Evolutionary conservation across 1,284 basidiomycete species (phyloP).

Genomic region (Violaceomyces palustris): DNA sequence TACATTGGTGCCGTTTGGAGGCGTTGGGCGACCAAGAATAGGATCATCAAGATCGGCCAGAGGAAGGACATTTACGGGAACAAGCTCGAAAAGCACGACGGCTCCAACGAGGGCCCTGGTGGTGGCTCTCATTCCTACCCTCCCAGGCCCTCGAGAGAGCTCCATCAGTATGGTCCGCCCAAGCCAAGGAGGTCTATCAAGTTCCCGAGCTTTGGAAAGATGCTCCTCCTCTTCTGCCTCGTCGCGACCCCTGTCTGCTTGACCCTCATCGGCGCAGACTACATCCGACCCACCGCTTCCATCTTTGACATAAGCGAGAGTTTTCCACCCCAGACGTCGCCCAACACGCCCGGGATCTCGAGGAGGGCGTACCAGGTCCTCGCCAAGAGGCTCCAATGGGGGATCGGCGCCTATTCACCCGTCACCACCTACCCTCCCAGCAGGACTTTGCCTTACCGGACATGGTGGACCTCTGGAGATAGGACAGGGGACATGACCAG

Average conservation of each 20-base stretch:
- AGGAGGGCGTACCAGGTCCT: conserved; percentile 7
- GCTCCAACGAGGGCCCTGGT: conserved; percentile 8
- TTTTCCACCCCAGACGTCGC: conserved; percentile 20
- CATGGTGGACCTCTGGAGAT: conserved; percentile 71
- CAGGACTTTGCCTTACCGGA: conserved; percentile 65
- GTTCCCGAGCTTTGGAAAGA: conserved; percentile 35
- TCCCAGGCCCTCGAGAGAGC: not conserved
- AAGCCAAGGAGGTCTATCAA: conserved; percentile 24
- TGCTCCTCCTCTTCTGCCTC: conserved; percentile 38
- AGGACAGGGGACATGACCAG: conserved; percentile 73
- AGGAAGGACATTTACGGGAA: conserved; percentile 22
- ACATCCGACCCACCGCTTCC: conserved; percentile 61
- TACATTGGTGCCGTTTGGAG: conserved; percentile 44
- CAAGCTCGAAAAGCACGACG: conserved; percentile 13
- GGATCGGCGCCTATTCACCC: conserved; percentile 29
- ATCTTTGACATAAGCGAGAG: conserved; percentile 41
- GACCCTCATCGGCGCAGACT: conserved; percentile 66
- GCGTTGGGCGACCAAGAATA: conserved; percentile 41
- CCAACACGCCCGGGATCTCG: conserved; percentile 14
- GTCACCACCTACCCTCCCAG: conserved; percentile 52
- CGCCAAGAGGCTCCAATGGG: conserved; percentile 38
- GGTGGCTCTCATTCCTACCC: not conserved
- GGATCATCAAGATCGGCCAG: conserved; percentile 28
- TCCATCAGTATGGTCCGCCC: not conserved
- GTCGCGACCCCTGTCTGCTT: conserved; percentile 37